Percentiles rank a stretch among this genome's conserved stretches.
These are phyloP conservation scores for Boletus eberwhitei DNA, from an alignment of 768 basidiomycete species.

Conservation along the genomic window DNA sequence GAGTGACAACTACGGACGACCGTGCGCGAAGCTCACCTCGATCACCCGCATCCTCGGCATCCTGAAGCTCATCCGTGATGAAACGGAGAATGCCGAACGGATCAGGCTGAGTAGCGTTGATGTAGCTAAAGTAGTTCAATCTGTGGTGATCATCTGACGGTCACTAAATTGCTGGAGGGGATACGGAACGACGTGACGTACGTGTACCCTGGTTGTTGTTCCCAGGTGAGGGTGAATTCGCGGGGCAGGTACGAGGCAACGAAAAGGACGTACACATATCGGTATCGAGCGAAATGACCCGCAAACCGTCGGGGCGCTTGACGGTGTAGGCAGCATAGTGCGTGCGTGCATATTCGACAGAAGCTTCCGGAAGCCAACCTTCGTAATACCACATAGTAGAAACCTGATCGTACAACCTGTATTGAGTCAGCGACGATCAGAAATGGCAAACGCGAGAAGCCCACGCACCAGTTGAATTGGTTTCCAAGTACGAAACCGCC, in stretches of 20 bases:
- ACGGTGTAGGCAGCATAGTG: constrained; percentile 50
- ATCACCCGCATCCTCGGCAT: constrained; percentile 47
- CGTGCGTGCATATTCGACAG: constrained; percentile 37
- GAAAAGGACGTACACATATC: constrained; percentile 40
- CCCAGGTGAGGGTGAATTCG: background rate
- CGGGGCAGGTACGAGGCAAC: background rate
- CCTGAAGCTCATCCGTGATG: constrained; percentile 50
- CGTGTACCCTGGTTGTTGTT: constrained; percentile 31
- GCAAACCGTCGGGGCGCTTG: constrained; percentile 40
- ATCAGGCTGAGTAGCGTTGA: constrained; percentile 45
- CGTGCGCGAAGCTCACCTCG: constrained; percentile 30
- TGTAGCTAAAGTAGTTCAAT: constrained; percentile 46
- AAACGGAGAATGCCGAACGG: constrained; percentile 48
- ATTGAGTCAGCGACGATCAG: background rate
- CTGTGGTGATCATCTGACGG: constrained; percentile 16
- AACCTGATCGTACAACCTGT: constrained; percentile 50
- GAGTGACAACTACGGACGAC: background rate
- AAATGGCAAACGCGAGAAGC: background rate
- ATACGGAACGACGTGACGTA: constrained; percentile 12
- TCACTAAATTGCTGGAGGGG: background rate
- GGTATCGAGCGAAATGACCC: constrained; percentile 51
- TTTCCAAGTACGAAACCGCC: constrained; percentile 29
- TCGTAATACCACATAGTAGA: constrained; percentile 45
- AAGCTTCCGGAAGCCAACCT: constrained; percentile 40
- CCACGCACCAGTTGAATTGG: constrained; percentile 42